A percentile compares a stretch with the other conserved stretches of the same genome.
These are phyloP conservation scores for Geotrichum aggregatum DNA, from an alignment of 1,139 yeast species.

Conservation along the genomic window DNA sequence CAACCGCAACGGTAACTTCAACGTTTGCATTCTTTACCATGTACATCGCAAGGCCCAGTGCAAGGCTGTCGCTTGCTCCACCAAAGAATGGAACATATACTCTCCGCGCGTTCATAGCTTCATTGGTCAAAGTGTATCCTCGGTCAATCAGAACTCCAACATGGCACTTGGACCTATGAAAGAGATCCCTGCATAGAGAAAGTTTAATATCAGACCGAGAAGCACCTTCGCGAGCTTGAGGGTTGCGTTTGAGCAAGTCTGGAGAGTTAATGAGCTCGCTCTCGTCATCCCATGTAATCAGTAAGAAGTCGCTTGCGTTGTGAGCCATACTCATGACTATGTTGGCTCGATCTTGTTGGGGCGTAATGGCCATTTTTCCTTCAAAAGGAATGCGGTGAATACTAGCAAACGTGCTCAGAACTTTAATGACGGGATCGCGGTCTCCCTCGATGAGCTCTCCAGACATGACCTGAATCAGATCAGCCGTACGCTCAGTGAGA, in stretches of 20 bases:
- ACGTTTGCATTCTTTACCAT: slow-evolving; percentile 18
- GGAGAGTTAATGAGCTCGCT: slow-evolving; percentile 7
- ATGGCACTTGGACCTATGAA: slow-evolving; percentile 14
- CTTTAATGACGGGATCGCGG: slow-evolving; percentile 49
- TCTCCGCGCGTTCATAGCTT: slow-evolving; percentile 5
- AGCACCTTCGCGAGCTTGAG: slow-evolving; percentile 18
- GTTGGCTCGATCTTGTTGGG: slow-evolving; percentile 41
- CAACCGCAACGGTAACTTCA: slow-evolving; percentile 11
- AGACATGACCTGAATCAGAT: slow-evolving; percentile 59
- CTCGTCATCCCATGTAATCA: slow-evolving; percentile 26
- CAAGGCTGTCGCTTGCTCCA: slow-evolving; percentile 17
- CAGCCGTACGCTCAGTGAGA: slow-evolving; percentile 63
- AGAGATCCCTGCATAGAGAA: slow-evolving; percentile 19
- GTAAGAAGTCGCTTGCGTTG: slow-evolving; percentile 23
- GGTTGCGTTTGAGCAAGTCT: slow-evolving; percentile 9
- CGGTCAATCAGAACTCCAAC: slow-evolving; percentile 22
- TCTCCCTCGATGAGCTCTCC: slow-evolving; percentile 38
- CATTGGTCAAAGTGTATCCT: slow-evolving; percentile 14
- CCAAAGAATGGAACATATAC: slow-evolving; percentile 21
- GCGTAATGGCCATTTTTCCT: slow-evolving; percentile 52
- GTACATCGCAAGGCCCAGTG: slow-evolving; percentile 17
- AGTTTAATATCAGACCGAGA: slow-evolving; percentile 19
- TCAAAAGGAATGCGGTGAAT: slow-evolving; percentile 49
- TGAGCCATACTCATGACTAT: slow-evolving; percentile 27
- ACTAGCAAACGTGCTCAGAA: slow-evolving; percentile 52